These are phyloP conservation scores for Ephemerocybe angulata DNA, from an alignment of 768 basidiomycete species.

Conservation along the genomic window DNA sequence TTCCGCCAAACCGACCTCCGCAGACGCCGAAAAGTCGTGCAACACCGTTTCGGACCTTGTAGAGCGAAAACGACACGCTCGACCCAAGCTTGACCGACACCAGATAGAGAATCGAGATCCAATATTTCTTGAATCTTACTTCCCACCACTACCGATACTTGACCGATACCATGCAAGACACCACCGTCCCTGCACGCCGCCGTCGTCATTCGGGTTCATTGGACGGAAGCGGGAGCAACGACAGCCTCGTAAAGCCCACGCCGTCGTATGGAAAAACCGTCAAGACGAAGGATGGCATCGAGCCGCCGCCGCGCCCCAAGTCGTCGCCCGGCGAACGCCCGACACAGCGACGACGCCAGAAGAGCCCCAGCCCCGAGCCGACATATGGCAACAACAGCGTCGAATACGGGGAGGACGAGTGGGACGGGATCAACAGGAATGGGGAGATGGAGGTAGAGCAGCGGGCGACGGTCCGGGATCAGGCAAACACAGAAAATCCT, in stretches of 20 bases:
- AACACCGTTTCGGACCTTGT: no score
- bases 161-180: conserved; percentile 17
- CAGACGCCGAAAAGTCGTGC: no score
- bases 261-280: conserved; percentile 8
- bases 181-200: conserved; percentile 42
- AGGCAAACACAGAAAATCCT: conserved; percentile 4
- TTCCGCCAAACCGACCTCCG: no score
- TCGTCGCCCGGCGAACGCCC: conserved; percentile 68
- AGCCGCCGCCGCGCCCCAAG: conserved; percentile 67
- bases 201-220: conserved; percentile 62
- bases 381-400: conserved; percentile 25
- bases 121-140: no score
- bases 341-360: conserved; percentile 43
- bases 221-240: conserved; percentile 8
- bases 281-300: conserved; percentile 16
- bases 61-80: no score
- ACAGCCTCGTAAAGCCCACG: conserved; percentile 17
- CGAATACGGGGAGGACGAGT: conserved; percentile 21
- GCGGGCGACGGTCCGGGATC: conserved; percentile 8
- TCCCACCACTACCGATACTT: conserved; percentile 2
- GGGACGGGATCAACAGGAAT: conserved; percentile 12
- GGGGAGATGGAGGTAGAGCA: conserved; percentile 21
- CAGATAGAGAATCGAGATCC: no score
- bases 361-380: conserved; percentile 38
- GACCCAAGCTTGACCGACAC: no score